A percentile compares a stretch with the other conserved stretches of the same genome.
These are phyloP conservation scores for Blastocystis sp. DNA, from an alignment of 352 stramenopile species.

Conservation along the genomic window DNA sequence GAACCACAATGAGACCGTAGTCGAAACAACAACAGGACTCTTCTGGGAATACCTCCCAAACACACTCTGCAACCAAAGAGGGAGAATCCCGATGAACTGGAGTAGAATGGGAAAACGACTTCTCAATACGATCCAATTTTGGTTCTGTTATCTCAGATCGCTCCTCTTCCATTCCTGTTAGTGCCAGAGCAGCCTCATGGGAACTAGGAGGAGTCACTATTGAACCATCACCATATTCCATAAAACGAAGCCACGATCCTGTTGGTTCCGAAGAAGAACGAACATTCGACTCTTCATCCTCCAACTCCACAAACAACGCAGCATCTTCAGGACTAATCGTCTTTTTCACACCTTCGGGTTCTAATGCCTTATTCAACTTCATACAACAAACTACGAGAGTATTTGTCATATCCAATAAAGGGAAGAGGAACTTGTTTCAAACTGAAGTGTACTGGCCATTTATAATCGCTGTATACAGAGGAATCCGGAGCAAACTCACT, in stretches of 20 bases:
- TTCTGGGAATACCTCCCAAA: slow-evolving; percentile 38
- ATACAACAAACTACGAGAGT: slow-evolving; percentile 1
- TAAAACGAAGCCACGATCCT: slow-evolving; percentile 27
- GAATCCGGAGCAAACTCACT: slow-evolving; percentile 28
- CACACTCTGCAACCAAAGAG: background rate
- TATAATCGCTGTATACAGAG: slow-evolving; percentile 22
- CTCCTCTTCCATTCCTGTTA: background rate
- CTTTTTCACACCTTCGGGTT: background rate
- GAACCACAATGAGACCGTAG: background rate
- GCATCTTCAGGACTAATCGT: background rate
- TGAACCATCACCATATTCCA: slow-evolving; percentile 23
- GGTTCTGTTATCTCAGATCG: background rate
- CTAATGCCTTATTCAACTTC: background rate
- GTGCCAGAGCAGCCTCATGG: background rate
- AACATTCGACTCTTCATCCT: background rate
- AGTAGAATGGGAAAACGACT: background rate
- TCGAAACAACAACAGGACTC: slow-evolving; percentile 10
- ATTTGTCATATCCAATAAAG: slow-evolving; percentile 42
- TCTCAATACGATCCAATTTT: slow-evolving; percentile 31
- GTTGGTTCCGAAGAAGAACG: background rate
- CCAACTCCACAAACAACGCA: slow-evolving; percentile 2
- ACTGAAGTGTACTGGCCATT: slow-evolving; percentile 41
- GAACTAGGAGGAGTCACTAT: background rate
- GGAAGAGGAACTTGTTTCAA: slow-evolving; percentile 26
- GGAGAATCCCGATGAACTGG: background rate